A percentile compares a stretch with the other conserved stretches of the same genome.
Conservation (phyloP, 129 eudicot species). For the Chrysanthemum seticuspe region DNA sequence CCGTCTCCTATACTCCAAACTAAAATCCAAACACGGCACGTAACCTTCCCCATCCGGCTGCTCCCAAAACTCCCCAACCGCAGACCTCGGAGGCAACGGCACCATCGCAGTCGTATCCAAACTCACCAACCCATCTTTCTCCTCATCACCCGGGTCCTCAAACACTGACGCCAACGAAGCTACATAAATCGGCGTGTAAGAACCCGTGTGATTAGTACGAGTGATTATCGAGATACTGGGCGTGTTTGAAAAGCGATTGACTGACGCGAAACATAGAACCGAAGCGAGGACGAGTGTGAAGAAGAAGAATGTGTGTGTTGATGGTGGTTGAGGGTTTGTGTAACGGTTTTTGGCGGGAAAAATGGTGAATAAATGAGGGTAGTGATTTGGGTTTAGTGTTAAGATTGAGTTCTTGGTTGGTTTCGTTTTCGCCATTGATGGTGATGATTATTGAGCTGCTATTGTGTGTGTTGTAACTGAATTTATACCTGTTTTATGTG, state of each 20-base stretch:
- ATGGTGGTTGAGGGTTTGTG: conserved; percentile 5
- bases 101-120: conserved; percentile 45
- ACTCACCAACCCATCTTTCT: conserved; percentile 23
- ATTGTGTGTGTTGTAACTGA: conserved; percentile 18
- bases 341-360: conserved; percentile 33
- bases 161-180: conserved; percentile 41
- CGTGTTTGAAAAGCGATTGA: conserved; percentile 20
- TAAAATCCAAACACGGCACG: conserved; percentile 55
- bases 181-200: conserved; percentile 35
- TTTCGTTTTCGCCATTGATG: conserved; percentile 57
- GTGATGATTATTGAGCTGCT: conserved; percentile 21
- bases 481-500: conserved; percentile 16
- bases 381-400: conserved; percentile 28
- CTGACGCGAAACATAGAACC: conserved; percentile 28
- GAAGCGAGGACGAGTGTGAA: conserved; percentile 38
- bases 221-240: conserved; percentile 34
- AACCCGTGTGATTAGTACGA: conserved; percentile 21
- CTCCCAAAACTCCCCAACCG: conserved; percentile 49
- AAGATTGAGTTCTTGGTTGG: conserved; percentile 40
- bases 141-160: conserved; percentile 13
- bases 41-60: conserved; percentile 67
- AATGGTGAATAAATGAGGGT: neutral
- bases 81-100: conserved; percentile 55
- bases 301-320: conserved; percentile 27
- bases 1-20: conserved; percentile 45